Conservation (phyloP, 2,329 filamentous ascomycete genomes). For the Paracorniculantispora psalliotae region DNA sequence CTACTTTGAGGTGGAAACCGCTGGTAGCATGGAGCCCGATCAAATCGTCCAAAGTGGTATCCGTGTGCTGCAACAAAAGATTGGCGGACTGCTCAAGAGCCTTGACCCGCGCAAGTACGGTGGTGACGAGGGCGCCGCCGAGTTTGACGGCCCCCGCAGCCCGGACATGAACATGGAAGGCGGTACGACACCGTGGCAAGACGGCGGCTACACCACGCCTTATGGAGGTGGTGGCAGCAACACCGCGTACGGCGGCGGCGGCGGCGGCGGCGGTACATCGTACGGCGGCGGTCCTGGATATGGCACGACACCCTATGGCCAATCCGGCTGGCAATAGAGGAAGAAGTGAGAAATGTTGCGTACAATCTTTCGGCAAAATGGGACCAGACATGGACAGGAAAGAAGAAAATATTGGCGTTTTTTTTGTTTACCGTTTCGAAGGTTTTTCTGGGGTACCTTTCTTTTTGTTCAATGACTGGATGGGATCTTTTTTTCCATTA, state of each 20-base stretch:
- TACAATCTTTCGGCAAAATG: neutral
- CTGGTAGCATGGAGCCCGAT: constrained; percentile 84
- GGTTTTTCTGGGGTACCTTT: neutral
- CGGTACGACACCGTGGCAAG: constrained; percentile 51
- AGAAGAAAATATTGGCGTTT: neutral
- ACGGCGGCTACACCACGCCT: constrained; percentile 65
- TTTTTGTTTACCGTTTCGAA: neutral
- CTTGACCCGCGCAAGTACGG: constrained; percentile 45
- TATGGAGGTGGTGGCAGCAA: constrained; percentile 51
- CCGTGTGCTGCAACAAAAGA: constrained; percentile 81
- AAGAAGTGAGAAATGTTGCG: neutral
- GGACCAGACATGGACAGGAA: neutral
- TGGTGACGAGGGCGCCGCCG: constrained; percentile 49
- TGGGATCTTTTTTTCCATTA: neutral
- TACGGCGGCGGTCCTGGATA: constrained; percentile 39
- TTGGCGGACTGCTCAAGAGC: constrained; percentile 69
- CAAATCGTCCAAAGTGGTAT: constrained; percentile 86
- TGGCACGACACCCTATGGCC: constrained; percentile 40
- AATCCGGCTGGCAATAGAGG: constrained; percentile 44
- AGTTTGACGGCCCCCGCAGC: constrained; percentile 60
- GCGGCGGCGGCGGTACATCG: constrained; percentile 14
- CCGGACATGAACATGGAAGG: constrained; percentile 59
- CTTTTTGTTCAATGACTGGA: neutral
- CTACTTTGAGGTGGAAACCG: constrained; percentile 90
- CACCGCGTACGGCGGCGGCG: constrained; percentile 60